Evolutionary conservation across 768 basidiomycete genomes (phyloP), one percentile per base, ranked within the genome.

Genomic region (Fomitopsis serialis): DNA sequence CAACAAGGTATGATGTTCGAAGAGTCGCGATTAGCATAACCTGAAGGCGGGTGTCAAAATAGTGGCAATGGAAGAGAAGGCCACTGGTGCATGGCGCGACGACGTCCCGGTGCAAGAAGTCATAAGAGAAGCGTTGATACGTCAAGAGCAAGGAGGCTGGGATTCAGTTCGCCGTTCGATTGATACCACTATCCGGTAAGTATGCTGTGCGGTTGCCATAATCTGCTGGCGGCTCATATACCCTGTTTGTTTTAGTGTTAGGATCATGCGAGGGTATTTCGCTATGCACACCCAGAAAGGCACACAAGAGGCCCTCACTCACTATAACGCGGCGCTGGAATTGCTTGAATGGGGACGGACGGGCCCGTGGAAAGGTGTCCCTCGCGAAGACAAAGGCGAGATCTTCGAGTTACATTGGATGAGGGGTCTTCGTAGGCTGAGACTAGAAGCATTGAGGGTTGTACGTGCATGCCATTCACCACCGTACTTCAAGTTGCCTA

Each of bases 261-360:
- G 73, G 73, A 66, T 75, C 17, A 66, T 77, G 63, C 64, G 63
- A 15, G 76, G 68, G 4, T 70, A 72, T 52, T 37, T 75, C 34
- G 61, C 67, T 24, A 47, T 48, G 0, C 48, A 58, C 8, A 21
- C 65, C 34, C 56, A 52, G 1, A 49, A 57, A 12, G 57, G 59
- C 2, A n/a, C 40, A 1, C 40, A 48, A 27, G 56, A 59, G 3
- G 64, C 67, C 1, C n/a, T 73, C n/a, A 68, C 73, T 54, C 74
- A 68, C 42, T 70, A 67, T 37, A 61, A 63, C 12, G 64, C 66
- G 7, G 71, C 69, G 5, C 11, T 32, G 29, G 29, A 32, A 11
- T 32, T 32, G 11, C 29, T 32, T 11, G 29, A 32, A 11, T 32
- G 29, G 29, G 29, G 29, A 32, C 5, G 29, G 29, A 32, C 29